Evolutionary conservation across 202 grass and related monocot genomes (phyloP), one percentile per base, ranked within the genome.

Genomic region (Schoenoplectus triqueter): DNA sequence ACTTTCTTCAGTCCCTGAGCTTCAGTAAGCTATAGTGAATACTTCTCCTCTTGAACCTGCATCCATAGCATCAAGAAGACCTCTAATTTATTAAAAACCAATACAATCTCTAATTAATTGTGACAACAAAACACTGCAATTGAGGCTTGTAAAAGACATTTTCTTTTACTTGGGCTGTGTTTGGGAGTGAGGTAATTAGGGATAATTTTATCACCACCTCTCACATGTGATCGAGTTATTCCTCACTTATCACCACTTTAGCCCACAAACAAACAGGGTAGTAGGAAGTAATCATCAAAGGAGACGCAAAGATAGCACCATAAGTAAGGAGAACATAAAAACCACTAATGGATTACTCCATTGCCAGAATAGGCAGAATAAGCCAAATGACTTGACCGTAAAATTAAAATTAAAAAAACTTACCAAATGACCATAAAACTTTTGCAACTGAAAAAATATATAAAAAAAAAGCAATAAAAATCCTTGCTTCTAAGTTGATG

Each of bases 11-110:
- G 60, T 44, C n/a, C n/a, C 62, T 65, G 10, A 82, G 62, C 44
- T 82, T 48, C 67, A 82, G 42, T 52, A 66, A 82, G 62, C 69
- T 52, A 93, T 49, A 50, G 83, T 92, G 62, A 93, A 85, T 54
- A 92, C 72, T 85, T 94, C 92, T 84, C 95, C 93, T 22, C 84
- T 80, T 82, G 81, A 85, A 89, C 93, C 95, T 98, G 89, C 81
- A 88, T 66, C 55, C 75, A 79, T 60, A 59, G 52, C 22, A 61
- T 54, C 49, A 64, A 13, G 75, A 45, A 65, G 10, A 54, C 40
- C 41, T 41, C 39, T 42, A 72, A 48, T 64, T 61, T 73, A 3
- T 73, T 49, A 1, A 10, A 50, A 20, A 2, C 49, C 45, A 46
- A 69, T 45, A 69, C 31, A 11, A 45, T 69, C 67, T 69, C 41